phyloP scores from a whole-genome alignment of 2,329 filamentous ascomycete genomes.

The Talaromyces verruculosus region DNA sequence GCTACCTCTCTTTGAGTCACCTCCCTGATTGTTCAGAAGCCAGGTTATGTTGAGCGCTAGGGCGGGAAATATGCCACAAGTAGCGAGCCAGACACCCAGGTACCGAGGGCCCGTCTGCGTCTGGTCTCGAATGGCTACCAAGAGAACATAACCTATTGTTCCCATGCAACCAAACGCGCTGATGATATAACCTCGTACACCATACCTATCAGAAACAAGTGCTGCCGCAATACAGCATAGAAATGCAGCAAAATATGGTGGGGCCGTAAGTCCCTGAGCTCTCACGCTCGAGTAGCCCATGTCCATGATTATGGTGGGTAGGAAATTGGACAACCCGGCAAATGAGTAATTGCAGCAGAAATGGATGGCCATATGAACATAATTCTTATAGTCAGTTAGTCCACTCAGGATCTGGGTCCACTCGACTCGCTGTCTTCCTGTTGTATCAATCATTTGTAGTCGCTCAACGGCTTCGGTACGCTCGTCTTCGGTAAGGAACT shows the following conservation, averaged over 20 bases:
- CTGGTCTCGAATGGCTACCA: background rate
- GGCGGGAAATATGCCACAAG: constrained; percentile 4
- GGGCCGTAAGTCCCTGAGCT: constrained; percentile 19
- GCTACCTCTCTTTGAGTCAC: constrained; percentile 10
- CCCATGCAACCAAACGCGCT: background rate
- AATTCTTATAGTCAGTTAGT: constrained; percentile 21
- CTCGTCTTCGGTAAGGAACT: background rate
- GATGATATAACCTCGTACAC: background rate
- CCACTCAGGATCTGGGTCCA: background rate
- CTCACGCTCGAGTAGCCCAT: constrained; percentile 24
- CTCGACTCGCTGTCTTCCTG: background rate
- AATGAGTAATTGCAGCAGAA: constrained; percentile 9
- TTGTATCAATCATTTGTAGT: background rate
- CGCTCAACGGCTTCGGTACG: background rate
- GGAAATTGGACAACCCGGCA: constrained; percentile 16
- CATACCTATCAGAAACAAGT: background rate
- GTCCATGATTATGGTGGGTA: constrained; percentile 22
- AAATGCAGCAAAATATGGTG: constrained; percentile 16
- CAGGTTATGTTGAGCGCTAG: constrained; percentile 18
- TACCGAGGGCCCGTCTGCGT: background rate
- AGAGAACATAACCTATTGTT: constrained; percentile 18
- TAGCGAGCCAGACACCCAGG: background rate
- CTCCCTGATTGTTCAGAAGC: constrained; percentile 19
- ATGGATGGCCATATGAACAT: constrained; percentile 15
- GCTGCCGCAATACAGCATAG: background rate